Base-by-base conservation (phyloP, 192 early-diverging fungal genomes). In the Backusella tuberculispora region DNA sequence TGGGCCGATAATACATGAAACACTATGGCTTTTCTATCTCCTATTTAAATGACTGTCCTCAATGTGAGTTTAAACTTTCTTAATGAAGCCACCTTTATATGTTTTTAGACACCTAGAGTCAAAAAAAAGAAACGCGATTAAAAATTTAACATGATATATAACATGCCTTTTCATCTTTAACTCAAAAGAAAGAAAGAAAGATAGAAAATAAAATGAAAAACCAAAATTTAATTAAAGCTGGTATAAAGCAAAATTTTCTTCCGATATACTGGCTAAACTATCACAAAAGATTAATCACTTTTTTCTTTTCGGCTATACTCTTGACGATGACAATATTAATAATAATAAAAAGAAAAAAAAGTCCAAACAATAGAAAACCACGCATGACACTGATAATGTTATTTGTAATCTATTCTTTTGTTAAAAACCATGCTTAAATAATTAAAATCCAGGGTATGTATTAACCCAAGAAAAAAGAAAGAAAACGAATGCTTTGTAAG, bases 51-150 rank as follows among this genome's bases (percentile, higher is more conserved):
- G 13, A 60, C 12, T 60, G 53, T 60, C 4, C 21, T 26, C 53
- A 60, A 60, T n/a, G 21, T 60, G 53, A 60, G 53, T 60, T 60
- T 26, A 26, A 60, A 60, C 53, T 60, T 60, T 60, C 26, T n/a
- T 24, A 26, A 60, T 24, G 53, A 13, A 60, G 21, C 10, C 21
- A 26, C 53, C 26, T 60, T 60, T 8, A 13, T n/a, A 19, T 60
- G 24, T 26, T 60, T 26, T 24, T 60, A 24, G 21, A 13, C 8
- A 24, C 8, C 26, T 60, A 19, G 19, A 53, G 19, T 17, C 10
- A 4, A 56, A 60, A 60, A 26, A 60, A 21, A 60, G 19, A 48
- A 48, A n/a, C 2, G 9, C 10, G 3, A 10, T 19, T 56, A 21
- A 24, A 4, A 24, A 21, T 10, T 56, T n/a, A 7, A n/a, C n/a